A percentile compares a stretch with the other conserved stretches of the same genome.
phyloP scores from a whole-genome alignment of 1,284 basidiomycete species.

The Boletus semigastroideus region DNA sequence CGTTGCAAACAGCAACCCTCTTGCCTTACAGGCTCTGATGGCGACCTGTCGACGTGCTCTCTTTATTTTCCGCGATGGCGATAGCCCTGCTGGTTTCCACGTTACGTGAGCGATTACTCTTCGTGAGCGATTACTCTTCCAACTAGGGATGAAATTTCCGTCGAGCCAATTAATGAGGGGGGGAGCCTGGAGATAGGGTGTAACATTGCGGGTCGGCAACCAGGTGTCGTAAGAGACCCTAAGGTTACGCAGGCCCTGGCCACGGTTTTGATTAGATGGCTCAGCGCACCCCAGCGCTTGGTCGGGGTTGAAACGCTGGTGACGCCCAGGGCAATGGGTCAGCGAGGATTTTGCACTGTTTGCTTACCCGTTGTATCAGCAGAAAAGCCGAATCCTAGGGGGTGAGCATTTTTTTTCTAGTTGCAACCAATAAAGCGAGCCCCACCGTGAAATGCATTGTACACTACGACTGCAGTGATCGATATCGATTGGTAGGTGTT shows the following conservation, averaged over 20 bases:
- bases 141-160: constrained; percentile 12
- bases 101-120: constrained; percentile 25
- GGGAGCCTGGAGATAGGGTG: constrained; percentile 21
- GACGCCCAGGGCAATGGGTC: not conserved
- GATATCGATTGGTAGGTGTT: constrained; percentile 10
- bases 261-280: constrained; percentile 1
- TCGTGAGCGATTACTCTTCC: constrained; percentile 16
- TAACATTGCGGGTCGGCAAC: constrained; percentile 11
- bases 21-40: constrained; percentile 3
- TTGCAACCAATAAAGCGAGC: constrained; percentile 1
- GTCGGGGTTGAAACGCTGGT: not conserved
- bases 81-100: constrained; percentile 18
- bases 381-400: not conserved
- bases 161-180: constrained; percentile 11
- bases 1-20: constrained; percentile 12
- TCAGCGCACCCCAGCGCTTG: not conserved
- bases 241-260: constrained; percentile 6
- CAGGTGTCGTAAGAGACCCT: constrained; percentile 24
- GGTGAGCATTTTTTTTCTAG: not conserved
- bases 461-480: constrained; percentile 10
- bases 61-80: constrained; percentile 17
- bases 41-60: constrained; percentile 4
- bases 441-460: constrained; percentile 1
- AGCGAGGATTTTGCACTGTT: not conserved
- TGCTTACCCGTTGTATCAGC: not conserved